phyloP scores from a whole-genome alignment of 2,329 filamentous ascomycete species.

The Epichloe baconii region DNA sequence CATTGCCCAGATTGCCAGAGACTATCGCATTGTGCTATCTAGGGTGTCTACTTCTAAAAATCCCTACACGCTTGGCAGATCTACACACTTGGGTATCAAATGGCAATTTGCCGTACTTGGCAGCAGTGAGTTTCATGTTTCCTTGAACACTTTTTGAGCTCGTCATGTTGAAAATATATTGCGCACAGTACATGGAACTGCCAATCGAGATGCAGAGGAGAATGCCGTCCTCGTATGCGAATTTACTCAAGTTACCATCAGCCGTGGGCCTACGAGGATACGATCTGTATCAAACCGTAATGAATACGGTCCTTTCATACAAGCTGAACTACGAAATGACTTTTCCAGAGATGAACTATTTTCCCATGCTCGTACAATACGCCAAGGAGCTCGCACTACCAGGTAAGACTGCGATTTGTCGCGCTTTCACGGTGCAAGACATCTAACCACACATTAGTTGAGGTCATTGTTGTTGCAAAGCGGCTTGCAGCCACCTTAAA shows the following conservation, averaged over 20 bases:
- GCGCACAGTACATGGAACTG: slow-evolving; percentile 36
- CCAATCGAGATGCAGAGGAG: slow-evolving; percentile 53
- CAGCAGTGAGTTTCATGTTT: slow-evolving; percentile 38
- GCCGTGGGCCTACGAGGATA: slow-evolving; percentile 32
- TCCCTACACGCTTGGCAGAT: slow-evolving; percentile 66
- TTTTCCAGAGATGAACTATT: slow-evolving; percentile 61
- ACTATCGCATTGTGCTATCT: slow-evolving; percentile 70
- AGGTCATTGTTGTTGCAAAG: slow-evolving; percentile 25
- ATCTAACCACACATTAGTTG: slow-evolving; percentile 36
- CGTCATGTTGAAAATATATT: background rate
- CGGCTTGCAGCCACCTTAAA: slow-evolving; percentile 36
- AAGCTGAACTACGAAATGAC: slow-evolving; percentile 53
- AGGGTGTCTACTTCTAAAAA: slow-evolving; percentile 57
- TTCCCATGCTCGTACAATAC: slow-evolving; percentile 55
- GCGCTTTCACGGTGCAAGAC: background rate
- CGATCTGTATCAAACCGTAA: slow-evolving; percentile 50
- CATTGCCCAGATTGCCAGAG: slow-evolving; percentile 57
- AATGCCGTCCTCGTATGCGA: slow-evolving; percentile 48
- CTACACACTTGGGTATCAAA: slow-evolving; percentile 53
- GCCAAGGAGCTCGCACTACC: slow-evolving; percentile 63
- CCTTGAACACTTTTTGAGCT: background rate
- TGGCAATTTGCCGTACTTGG: slow-evolving; percentile 59
- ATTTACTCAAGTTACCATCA: slow-evolving; percentile 39
- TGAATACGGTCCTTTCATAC: slow-evolving; percentile 51
- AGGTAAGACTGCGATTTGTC: slow-evolving; percentile 31